These are phyloP conservation scores for Mycosphaerella sp. DNA, from an alignment of 2,329 filamentous ascomycete species.

Conservation along the genomic window DNA sequence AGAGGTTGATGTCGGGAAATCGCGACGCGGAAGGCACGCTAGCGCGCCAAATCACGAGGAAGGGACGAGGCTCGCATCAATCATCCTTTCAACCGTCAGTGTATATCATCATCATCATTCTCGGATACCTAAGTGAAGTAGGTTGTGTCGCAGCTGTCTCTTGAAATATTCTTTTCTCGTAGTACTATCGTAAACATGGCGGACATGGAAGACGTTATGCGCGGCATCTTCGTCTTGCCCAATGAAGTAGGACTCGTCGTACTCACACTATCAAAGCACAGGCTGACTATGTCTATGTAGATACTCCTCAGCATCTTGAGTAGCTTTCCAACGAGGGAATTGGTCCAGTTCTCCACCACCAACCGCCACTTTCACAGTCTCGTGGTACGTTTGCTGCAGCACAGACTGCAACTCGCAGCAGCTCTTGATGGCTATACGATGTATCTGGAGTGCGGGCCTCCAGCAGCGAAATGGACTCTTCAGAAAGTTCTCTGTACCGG, in stretches of 20 bases:
- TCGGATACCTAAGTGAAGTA: neutral
- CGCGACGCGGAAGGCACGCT: neutral
- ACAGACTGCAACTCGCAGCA: constrained; percentile 54
- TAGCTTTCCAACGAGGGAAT: constrained; percentile 37
- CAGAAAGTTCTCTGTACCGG: constrained; percentile 65
- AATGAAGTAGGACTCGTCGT: constrained; percentile 27
- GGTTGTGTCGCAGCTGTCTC: neutral
- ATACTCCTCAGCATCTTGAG: constrained; percentile 42
- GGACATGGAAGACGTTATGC: constrained; percentile 7
- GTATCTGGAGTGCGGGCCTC: constrained; percentile 73
- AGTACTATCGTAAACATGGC: constrained; percentile 5
- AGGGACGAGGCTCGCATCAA: neutral
- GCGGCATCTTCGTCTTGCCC: constrained; percentile 28
- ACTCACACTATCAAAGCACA: neutral
- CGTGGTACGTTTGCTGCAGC: constrained; percentile 57
- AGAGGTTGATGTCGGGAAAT: neutral
- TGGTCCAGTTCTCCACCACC: constrained; percentile 51
- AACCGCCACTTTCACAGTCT: constrained; percentile 59
- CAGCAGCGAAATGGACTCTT: constrained; percentile 59
- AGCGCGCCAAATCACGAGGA: constrained; percentile 4
- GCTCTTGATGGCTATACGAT: constrained; percentile 57
- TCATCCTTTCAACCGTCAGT: constrained; percentile 2
- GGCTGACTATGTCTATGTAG: constrained; percentile 20
- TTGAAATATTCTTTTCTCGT: neutral
- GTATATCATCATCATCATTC: neutral